A percentile compares a stretch with the other conserved stretches of the same genome.
Conservation (phyloP, 306 rosid genomes). For the Phaseolus lunatus region DNA sequence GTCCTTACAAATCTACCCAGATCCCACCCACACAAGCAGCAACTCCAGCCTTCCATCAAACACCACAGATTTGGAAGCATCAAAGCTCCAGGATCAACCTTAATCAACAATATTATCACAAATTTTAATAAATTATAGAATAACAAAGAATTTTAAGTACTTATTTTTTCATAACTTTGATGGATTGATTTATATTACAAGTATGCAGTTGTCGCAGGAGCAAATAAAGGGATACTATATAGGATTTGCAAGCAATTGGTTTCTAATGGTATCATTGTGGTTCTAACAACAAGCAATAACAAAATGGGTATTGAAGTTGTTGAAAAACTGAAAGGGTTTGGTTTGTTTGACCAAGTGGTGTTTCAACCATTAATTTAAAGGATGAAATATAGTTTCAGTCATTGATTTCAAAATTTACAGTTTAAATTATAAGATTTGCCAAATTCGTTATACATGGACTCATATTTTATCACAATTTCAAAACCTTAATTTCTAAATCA, state of each 20-base stretch:
- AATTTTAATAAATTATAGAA: not conserved
- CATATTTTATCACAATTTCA: not conserved
- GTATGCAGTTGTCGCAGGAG: slow-evolving; percentile 55
- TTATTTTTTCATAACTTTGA: not conserved
- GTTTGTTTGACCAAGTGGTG: slow-evolving; percentile 7
- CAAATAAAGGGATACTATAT: slow-evolving; percentile 53
- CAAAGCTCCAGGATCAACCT: too few species aligned
- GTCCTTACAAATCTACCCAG: too few species aligned
- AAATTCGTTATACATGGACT: not conserved
- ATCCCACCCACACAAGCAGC: too few species aligned
- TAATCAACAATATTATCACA: not conserved
- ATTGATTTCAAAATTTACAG: not conserved
- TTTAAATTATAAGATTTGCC: too few species aligned
- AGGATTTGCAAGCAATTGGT: slow-evolving; percentile 43
- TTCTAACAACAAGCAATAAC: slow-evolving; percentile 53
- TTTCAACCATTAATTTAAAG: too few species aligned
- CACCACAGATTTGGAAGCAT: too few species aligned
- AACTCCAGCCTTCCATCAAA: too few species aligned
- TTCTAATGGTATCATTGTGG: slow-evolving; percentile 46
- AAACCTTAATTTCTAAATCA: not conserved
- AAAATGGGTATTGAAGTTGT: slow-evolving; percentile 50
- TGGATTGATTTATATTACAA: slow-evolving; percentile 22
- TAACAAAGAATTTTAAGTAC: not conserved
- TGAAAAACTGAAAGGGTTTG: slow-evolving; percentile 36
- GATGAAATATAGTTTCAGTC: not conserved